Percentiles rank a stretch among this genome's conserved stretches.
phyloP scores from a whole-genome alignment of 2,329 filamentous ascomycete genomes.

The Claviceps capensis region DNA sequence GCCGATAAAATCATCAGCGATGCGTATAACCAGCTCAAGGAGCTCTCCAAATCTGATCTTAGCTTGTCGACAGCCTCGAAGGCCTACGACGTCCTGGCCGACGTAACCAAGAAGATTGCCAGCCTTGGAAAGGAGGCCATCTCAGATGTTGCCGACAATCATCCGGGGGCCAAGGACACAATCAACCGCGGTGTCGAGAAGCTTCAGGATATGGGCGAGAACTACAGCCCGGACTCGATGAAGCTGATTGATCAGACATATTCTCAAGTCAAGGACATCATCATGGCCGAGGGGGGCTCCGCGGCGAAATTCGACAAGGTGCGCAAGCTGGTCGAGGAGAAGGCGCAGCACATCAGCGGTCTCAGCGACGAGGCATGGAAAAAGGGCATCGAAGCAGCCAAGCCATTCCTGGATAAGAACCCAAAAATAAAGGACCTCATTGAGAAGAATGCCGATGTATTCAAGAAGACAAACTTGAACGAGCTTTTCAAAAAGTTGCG shows the following conservation, averaged over 20 bases:
- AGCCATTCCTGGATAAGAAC: conserved; percentile 62
- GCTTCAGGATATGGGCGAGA: conserved; percentile 54
- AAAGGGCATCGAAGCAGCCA: conserved; percentile 55
- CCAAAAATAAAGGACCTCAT: conserved; percentile 61
- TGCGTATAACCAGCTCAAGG: conserved; percentile 53
- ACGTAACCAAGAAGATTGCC: conserved; percentile 44
- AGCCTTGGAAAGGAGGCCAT: conserved; percentile 49
- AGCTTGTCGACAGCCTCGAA: conserved; percentile 48
- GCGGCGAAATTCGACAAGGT: conserved; percentile 38
- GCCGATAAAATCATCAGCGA: conserved; percentile 55
- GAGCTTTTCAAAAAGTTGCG: conserved; percentile 52
- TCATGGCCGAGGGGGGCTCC: conserved; percentile 48
- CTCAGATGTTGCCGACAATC: conserved; percentile 55
- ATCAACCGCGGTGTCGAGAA: conserved; percentile 54
- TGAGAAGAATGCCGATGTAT: conserved; percentile 52
- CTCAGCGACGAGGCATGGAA: conserved; percentile 60
- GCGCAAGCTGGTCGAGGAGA: conserved; percentile 53
- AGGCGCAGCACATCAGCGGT: conserved; percentile 51
- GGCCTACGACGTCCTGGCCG: conserved; percentile 48
- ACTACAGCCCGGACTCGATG: conserved; percentile 63
- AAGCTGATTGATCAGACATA: conserved; percentile 62
- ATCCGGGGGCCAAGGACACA: conserved; percentile 60
- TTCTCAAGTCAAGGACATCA: conserved; percentile 48
- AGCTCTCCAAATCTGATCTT: conserved; percentile 43
- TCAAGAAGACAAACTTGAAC: conserved; percentile 53